Evolutionary conservation across 495 filamentous ascomycete species (phyloP).

Genomic region (Penicillium samsonianum): DNA sequence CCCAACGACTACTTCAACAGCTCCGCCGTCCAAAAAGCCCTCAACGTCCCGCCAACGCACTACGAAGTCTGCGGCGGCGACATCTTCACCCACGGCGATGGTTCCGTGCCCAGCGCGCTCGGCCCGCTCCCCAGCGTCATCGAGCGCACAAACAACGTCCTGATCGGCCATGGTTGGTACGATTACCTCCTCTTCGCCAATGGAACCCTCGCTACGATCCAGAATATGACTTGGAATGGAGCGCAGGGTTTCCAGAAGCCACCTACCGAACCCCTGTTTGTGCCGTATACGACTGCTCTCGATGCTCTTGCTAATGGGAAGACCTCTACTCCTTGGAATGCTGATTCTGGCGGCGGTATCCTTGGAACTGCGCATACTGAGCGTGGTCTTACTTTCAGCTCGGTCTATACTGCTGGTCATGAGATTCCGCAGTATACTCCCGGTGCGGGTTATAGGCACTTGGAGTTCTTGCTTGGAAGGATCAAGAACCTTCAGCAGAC

Average conservation of each 20-base stretch:
- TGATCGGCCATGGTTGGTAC: conserved; percentile 65
- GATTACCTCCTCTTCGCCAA: conserved; percentile 63
- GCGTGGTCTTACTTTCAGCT: conserved; percentile 68
- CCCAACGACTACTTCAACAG: conserved; percentile 75
- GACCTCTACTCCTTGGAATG: conserved; percentile 18
- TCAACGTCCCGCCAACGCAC: conserved; percentile 63
- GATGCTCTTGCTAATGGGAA: conserved; percentile 28
- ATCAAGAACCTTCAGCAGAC: conserved; percentile 47
- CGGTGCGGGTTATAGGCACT: conserved; percentile 62
- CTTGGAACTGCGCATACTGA: conserved; percentile 65
- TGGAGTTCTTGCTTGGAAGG: conserved; percentile 67
- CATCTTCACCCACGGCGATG: conserved; percentile 58
- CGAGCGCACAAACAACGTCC: conserved; percentile 65
- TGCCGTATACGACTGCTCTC: conserved; percentile 59
- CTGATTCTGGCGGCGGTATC: conserved; percentile 53
- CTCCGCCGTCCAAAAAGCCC: conserved; percentile 70
- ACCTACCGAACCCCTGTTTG: conserved; percentile 61
- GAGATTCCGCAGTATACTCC: conserved; percentile 63
- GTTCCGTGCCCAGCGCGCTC: conserved; percentile 51
- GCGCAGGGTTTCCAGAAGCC: conserved; percentile 62
- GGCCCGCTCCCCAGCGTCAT: conserved; percentile 68
- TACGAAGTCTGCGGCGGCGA: conserved; percentile 60
- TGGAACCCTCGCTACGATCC: conserved; percentile 69
- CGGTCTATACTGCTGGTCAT: conserved; percentile 61
- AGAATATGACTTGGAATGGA: conserved; percentile 86